Evolutionary conservation across 345 rosid species (phyloP), one percentile per base, ranked within the genome.

Genomic region (Salix viminalis): DNA sequence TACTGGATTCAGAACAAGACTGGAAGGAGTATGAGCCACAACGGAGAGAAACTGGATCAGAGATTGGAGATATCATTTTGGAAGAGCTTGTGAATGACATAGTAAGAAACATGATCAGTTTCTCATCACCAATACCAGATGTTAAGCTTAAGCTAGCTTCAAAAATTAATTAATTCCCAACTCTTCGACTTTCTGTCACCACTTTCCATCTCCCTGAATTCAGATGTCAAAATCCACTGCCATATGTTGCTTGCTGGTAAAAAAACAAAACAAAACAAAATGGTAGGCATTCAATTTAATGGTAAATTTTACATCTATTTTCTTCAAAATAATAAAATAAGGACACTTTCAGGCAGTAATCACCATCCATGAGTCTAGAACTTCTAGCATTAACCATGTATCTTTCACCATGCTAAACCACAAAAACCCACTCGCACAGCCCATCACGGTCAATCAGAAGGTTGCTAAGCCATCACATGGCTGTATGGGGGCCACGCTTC

Each of bases 31-130:
- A 67, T 72, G 69, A 77, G 69, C 37, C 39, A 7, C 79, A 82
- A 56, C 73, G n/a, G 78, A 78, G 30, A 75, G 70, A 75, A 13
- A 74, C 83, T 37, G 85, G 83, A 4, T 2, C 72, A 41, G 77
- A 79, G 64, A 76, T 86, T 50, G 88, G 81, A 61, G 88, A 89
- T 73, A 78, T 84, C 56, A 83, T 90, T 65, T 21, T 83, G 37
- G 87, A 77, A 70, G 88, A 83, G 11, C 80, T 86, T 39, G 61
- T 34, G 8, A 73, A 56, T 48, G 85, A 86, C 74, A 64, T 83
- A 68, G 72, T 83, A 21, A 73, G 19, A 67, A 87, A 84, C 36
- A 77, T 86, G 83, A 36, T 67, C 10, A 23, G 15, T 70, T 16
- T 69, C 26, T 34, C 52, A 11, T 75, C 26, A 16, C 11, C n/a